phyloP scores from a whole-genome alignment of 257 asterid genomes.

The Knoxia roxburghii region DNA sequence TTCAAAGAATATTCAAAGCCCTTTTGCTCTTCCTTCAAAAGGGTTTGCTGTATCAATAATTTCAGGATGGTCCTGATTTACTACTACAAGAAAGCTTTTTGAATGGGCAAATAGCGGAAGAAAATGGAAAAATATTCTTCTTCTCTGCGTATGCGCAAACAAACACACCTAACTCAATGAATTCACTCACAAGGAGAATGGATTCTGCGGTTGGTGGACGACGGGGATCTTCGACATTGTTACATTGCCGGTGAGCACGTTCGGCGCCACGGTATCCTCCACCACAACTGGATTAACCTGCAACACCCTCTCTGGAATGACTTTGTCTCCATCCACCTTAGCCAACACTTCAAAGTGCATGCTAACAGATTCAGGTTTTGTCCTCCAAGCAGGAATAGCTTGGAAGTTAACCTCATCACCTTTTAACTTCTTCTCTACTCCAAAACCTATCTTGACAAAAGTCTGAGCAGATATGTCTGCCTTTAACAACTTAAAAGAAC shows the following conservation, averaged over 20 bases:
- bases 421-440: constrained; percentile 58
- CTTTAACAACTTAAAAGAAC: constrained; percentile 76
- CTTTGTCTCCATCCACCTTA: constrained; percentile 83
- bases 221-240: constrained; percentile 57
- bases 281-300: constrained; percentile 62
- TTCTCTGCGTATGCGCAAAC: constrained; percentile 28
- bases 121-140: background rate
- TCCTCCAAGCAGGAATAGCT: constrained; percentile 83
- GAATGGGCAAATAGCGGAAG: background rate
- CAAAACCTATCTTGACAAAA: constrained; percentile 79
- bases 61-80: background rate
- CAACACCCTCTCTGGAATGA: constrained; percentile 74
- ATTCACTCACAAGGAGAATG: constrained; percentile 54
- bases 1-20: constrained; percentile 4
- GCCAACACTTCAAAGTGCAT: constrained; percentile 96
- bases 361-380: constrained; percentile 53
- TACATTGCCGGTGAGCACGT: constrained; percentile 45
- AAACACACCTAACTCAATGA: background rate
- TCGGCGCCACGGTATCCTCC: constrained; percentile 53
- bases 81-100: background rate
- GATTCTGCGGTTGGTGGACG: constrained; percentile 55
- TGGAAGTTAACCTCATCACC: constrained; percentile 36
- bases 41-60: constrained; percentile 6
- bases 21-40: background rate
- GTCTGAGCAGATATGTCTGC: constrained; percentile 91